Percentiles rank a stretch among this genome's conserved stretches.
These are phyloP conservation scores for Umbelopsis ramanniana DNA, from an alignment of 192 early-diverging fungal species.

Conservation along the genomic window DNA sequence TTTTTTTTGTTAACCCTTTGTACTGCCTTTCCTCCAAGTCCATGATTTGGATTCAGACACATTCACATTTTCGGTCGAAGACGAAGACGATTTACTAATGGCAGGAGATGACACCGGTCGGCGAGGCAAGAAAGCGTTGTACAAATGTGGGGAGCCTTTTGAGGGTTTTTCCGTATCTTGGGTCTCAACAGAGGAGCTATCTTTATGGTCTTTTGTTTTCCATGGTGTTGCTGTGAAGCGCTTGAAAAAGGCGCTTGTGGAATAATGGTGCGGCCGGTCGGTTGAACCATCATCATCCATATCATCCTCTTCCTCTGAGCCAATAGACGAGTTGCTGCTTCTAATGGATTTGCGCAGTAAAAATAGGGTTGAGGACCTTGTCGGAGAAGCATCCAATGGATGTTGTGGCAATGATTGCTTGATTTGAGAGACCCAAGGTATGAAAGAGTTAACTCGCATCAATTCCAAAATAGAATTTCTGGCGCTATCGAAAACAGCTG, in stretches of 20 bases:
- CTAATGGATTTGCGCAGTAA: background rate
- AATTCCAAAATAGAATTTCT: conserved; percentile 32
- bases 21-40: conserved; percentile 15
- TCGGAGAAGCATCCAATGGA: background rate
- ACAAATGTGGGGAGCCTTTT: background rate
- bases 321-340: conserved; percentile 4
- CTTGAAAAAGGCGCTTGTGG: conserved; percentile 1
- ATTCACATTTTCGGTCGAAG: background rate
- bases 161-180: background rate
- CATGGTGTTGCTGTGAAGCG: conserved; percentile 6
- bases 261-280: background rate
- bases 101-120: conserved; percentile 3
- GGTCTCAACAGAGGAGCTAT: background rate
- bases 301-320: conserved; percentile 10
- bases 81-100: background rate
- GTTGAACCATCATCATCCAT: background rate
- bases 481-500: conserved; percentile 23
- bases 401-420: background rate
- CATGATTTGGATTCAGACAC: conserved; percentile 12
- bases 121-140: background rate
- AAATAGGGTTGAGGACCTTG: background rate
- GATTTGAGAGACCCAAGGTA: conserved; percentile 29
- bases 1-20: background rate
- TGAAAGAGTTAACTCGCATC: conserved; percentile 40
- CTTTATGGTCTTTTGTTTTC: background rate